Evolutionary conservation across 305 asterid genomes (phyloP).

Genomic region (Fraxinus xanthoxyloides): DNA sequence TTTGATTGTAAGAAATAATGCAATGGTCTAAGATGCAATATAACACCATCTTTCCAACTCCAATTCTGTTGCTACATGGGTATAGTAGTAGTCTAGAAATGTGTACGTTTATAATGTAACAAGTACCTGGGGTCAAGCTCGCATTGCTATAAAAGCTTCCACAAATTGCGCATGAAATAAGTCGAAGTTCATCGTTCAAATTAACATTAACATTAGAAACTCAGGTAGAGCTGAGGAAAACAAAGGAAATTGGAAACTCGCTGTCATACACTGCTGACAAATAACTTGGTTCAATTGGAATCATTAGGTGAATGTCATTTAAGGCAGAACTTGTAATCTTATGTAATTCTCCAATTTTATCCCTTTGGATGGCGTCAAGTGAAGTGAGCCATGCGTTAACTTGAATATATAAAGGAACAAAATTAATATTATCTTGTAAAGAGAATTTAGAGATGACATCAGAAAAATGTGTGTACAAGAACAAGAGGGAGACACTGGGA

Average conservation of each 20-base stretch:
- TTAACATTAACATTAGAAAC: background rate
- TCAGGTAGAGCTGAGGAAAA: background rate
- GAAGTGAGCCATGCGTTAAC: background rate
- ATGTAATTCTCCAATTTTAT: background rate
- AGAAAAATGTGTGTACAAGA: background rate
- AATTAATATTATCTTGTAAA: background rate
- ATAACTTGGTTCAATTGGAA: background rate
- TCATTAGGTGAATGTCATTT: background rate
- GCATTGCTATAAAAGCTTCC: conserved; percentile 77
- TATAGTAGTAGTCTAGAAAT: background rate
- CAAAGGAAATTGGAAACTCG: background rate
- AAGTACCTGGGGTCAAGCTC: conserved; percentile 63
- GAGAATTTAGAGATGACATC: background rate
- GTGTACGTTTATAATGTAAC: background rate
- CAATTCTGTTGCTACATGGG: background rate
- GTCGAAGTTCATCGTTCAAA: background rate
- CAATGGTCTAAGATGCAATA: too few species aligned
- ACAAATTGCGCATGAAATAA: conserved; percentile 60
- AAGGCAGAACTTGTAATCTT: background rate
- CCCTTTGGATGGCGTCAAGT: background rate
- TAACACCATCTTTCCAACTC: background rate
- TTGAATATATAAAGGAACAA: background rate
- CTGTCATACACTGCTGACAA: background rate
- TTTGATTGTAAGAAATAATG: background rate
- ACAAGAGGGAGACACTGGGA: background rate